Evolutionary conservation across 1,284 basidiomycete genomes (phyloP).

Genomic region (Mycena citricolor): DNA sequence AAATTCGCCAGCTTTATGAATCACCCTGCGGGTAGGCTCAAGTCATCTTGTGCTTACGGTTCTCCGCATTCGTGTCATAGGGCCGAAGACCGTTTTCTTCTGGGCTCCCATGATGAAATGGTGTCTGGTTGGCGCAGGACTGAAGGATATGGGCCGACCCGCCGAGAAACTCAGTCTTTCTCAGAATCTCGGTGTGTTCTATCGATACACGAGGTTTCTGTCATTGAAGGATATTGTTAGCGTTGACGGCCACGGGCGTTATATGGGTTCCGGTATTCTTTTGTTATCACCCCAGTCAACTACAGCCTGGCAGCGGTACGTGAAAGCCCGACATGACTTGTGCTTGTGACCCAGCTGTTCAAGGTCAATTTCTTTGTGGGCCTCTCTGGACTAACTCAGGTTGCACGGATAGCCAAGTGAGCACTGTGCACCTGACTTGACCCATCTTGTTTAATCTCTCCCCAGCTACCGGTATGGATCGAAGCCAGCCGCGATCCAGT

Average conservation of each 20-base stretch:
- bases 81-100: slow-evolving; percentile 96
- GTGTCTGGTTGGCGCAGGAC: slow-evolving; percentile 92
- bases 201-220: background rate
- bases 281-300: slow-evolving; percentile 97
- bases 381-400: slow-evolving; percentile 81
- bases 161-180: slow-evolving; percentile 95
- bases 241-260: slow-evolving; percentile 89
- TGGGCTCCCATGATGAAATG: slow-evolving; percentile 98
- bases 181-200: slow-evolving; percentile 83
- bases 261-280: slow-evolving; percentile 98
- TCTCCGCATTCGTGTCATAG: slow-evolving; percentile 38
- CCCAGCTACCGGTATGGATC: slow-evolving; percentile 45
- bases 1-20: slow-evolving; percentile 86
- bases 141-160: slow-evolving; percentile 91
- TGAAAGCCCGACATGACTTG: no score
- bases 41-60: background rate
- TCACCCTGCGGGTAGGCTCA: slow-evolving; percentile 56
- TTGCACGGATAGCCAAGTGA: slow-evolving; percentile 84
- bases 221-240: slow-evolving; percentile 39
- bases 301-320: slow-evolving; percentile 92
- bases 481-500: slow-evolving; percentile 27
- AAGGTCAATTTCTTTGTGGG: slow-evolving; percentile 98
- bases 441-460: slow-evolving; percentile 1
- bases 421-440: slow-evolving; percentile 28
- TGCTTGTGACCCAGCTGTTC: slow-evolving; percentile 2